Base-by-base conservation (phyloP, 1,284 basidiomycete species). In the Polyporus tsugae region DNA sequence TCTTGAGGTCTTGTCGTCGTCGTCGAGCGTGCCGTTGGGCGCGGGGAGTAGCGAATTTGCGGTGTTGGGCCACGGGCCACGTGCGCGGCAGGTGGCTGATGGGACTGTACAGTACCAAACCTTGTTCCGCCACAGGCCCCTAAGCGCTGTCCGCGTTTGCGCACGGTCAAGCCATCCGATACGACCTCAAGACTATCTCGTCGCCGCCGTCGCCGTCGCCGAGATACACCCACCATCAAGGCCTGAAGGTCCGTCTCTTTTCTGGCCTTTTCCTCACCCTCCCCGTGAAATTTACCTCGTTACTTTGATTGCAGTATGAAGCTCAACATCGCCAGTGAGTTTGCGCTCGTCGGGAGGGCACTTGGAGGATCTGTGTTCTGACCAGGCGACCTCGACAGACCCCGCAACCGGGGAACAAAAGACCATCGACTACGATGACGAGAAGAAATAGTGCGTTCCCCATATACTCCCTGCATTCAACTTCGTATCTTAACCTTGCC, bases 371-470 rank as follows among this genome's bases (percentile, higher is more conserved):
- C 17, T 60, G 60, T 69, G 66, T 65, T 74, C 64, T 73, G 66
- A 70, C 72, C 17, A 64, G 61, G 59, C 55, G 67, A 52, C 68
- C 38, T 65, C 65, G 60, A 61, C 78, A 93, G 92, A 95, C 88
- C 93, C 94, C 82, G 95, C 95, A 77, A 98, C 97, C 74, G 97
- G 96, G 83, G 92, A 93, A 79, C 97, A 98, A 92, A 99, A 99
- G 89, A 90, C 92, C 80, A 85, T 98, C 86, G 95, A 97, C 82
- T 82, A 97, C 82, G 95, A 98, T 78, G 95, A 98, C 82, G 96
- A 98, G 86, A 92, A 89, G 81, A 89, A 91, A 86, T 93, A 86
- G 93, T 95, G 82, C 81, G 93, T 44, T 42, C 29, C 19, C 15
- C 60, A 6, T 29, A n/a, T 29, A 25, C 66, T 13, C 60, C 46